Conservation (phyloP, 768 basidiomycete genomes). For the Leccinum boreale region DNA sequence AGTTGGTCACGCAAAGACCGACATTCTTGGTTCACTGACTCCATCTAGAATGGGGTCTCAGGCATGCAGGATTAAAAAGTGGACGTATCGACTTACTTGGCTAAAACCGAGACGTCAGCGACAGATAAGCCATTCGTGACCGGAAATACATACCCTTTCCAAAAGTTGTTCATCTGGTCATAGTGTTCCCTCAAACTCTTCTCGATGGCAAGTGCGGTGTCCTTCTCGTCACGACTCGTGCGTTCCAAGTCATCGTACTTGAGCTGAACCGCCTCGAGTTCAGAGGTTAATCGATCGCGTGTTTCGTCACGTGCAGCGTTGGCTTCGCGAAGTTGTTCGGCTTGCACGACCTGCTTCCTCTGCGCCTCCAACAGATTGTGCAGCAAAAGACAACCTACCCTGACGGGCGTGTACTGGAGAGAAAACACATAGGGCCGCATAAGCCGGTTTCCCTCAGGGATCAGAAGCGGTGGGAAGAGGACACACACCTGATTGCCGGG, state of each 20-base stretch:
- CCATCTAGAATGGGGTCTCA: slow-evolving; percentile 17
- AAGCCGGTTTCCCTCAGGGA: slow-evolving; percentile 11
- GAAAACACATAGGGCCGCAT: neutral
- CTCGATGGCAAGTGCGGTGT: slow-evolving; percentile 50
- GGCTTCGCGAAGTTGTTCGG: slow-evolving; percentile 30
- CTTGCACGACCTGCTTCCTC: slow-evolving; percentile 37
- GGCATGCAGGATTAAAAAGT: neutral
- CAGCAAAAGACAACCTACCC: slow-evolving; percentile 47
- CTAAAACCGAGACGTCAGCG: slow-evolving; percentile 25
- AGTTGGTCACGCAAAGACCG: slow-evolving; percentile 29
- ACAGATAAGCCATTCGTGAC: slow-evolving; percentile 8
- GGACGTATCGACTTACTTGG: slow-evolving; percentile 31
- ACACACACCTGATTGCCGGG: slow-evolving; percentile 43
- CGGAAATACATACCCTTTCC: slow-evolving; percentile 32
- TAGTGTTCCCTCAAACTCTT: slow-evolving; percentile 52
- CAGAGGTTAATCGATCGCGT: slow-evolving; percentile 28
- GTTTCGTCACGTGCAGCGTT: slow-evolving; percentile 32
- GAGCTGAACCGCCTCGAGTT: slow-evolving; percentile 37
- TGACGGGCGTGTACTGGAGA: slow-evolving; percentile 48
- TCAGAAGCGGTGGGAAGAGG: slow-evolving; percentile 11
- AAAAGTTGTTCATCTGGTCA: slow-evolving; percentile 41
- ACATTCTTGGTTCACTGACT: slow-evolving; percentile 25
- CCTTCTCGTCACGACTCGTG: slow-evolving; percentile 46
- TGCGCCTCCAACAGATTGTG: slow-evolving; percentile 50
- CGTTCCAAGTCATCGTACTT: slow-evolving; percentile 41